Percentiles rank a stretch among this genome's conserved stretches.
These are phyloP conservation scores for Sugiyamaella floridensis DNA, from an alignment of 805 yeast genomes.

Conservation along the genomic window DNA sequence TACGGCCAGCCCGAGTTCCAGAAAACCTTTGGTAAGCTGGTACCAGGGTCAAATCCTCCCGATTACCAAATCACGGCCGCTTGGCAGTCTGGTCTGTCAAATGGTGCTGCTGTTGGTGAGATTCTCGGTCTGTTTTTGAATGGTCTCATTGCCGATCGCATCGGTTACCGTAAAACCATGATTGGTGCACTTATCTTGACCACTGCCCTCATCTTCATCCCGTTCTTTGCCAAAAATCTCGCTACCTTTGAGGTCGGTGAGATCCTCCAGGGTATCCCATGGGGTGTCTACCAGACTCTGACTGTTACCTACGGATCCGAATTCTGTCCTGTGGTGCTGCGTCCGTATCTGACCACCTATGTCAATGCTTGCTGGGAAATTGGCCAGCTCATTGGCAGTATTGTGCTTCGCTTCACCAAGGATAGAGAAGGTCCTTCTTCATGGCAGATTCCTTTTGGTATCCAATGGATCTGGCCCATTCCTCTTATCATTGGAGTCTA, in stretches of 20 bases:
- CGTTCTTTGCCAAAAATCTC: conserved; percentile 38
- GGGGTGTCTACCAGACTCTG: conserved; percentile 49
- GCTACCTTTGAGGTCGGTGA: conserved; percentile 31
- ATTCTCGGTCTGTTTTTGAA: conserved; percentile 41
- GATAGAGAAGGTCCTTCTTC: conserved; percentile 31
- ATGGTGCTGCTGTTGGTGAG: conserved; percentile 29
- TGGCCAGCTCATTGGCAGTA: conserved; percentile 50
- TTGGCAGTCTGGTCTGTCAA: conserved; percentile 21
- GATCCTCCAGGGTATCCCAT: conserved; percentile 35
- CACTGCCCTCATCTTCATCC: conserved; percentile 37
- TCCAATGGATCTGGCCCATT: conserved; percentile 55
- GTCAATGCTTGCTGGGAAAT: conserved; percentile 49
- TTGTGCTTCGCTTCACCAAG: conserved; percentile 37
- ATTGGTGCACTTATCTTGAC: conserved; percentile 31
- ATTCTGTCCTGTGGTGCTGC: conserved; percentile 44
- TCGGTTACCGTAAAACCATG: conserved; percentile 42
- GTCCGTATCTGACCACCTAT: conserved; percentile 43
- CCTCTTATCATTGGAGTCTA: conserved; percentile 34
- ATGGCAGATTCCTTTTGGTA: conserved; percentile 48
- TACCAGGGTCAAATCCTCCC: background rate
- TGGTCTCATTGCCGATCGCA: conserved; percentile 39
- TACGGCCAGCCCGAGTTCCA: conserved; percentile 41
- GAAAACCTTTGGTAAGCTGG: conserved; percentile 35
- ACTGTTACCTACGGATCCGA: conserved; percentile 49
- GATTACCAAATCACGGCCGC: conserved; percentile 15